phyloP scores from a whole-genome alignment of 106 monocot species.

The Amphibolis antarctica region DNA sequence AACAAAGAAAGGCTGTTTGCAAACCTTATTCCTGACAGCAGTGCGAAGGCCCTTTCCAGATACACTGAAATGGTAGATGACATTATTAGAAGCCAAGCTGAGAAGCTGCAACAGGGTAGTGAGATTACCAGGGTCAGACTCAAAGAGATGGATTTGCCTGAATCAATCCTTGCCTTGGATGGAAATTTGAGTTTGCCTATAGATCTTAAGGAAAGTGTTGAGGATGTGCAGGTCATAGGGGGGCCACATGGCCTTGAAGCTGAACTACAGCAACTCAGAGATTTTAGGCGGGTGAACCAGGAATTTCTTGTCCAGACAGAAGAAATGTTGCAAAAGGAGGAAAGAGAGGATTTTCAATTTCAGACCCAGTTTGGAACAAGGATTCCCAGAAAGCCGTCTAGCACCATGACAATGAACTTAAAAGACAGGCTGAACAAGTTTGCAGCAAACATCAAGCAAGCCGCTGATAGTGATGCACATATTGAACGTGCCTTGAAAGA shows the following conservation, averaged over 20 bases:
- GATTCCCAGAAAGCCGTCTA: constrained; percentile 74
- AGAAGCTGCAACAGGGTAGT: constrained; percentile 60
- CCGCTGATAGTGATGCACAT: constrained; percentile 71
- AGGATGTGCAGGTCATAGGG: constrained; percentile 62
- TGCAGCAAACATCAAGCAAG: constrained; percentile 80
- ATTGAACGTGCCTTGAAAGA: constrained; percentile 75
- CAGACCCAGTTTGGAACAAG: constrained; percentile 67
- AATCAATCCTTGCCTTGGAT: constrained; percentile 54
- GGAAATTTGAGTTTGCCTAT: constrained; percentile 42
- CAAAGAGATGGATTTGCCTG: constrained; percentile 70
- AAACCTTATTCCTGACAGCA: constrained; percentile 43
- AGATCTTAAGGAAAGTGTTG: constrained; percentile 60
- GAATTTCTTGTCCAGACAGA: constrained; percentile 60
- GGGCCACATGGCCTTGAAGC: constrained; percentile 45
- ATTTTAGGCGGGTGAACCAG: constrained; percentile 63
- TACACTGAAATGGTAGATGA: constrained; percentile 72
- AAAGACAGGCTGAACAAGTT: constrained; percentile 77
- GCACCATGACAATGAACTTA: constrained; percentile 73
- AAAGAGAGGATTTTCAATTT: constrained; percentile 69
- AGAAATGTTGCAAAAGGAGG: constrained; percentile 79
- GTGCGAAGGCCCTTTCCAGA: constrained; percentile 52
- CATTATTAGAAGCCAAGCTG: constrained; percentile 50
- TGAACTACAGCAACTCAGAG: constrained; percentile 57
- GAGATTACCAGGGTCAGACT: constrained; percentile 57
- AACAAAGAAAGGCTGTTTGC: constrained; percentile 54